Evolutionary conservation across 108 stramenopile genomes (phyloP).

Genomic region (Pseudonitzschia multiseries): DNA sequence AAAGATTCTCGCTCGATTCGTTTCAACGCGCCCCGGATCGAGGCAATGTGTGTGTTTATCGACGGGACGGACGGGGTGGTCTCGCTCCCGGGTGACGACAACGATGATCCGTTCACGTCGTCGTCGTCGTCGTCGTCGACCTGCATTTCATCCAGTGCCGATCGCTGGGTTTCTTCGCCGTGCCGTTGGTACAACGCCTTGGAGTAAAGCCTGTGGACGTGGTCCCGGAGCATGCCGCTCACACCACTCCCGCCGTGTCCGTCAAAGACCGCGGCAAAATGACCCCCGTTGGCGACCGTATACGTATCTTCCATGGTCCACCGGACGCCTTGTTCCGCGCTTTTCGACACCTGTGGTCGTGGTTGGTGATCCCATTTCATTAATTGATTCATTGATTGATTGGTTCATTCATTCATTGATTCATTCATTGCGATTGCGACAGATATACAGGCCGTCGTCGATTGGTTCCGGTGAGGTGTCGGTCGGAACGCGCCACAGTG

Average conservation of each 20-base stretch:
- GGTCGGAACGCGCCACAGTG: too few species aligned
- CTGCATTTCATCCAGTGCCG: constrained; percentile 10
- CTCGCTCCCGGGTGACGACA: constrained; percentile 23
- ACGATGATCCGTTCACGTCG: constrained; percentile 1
- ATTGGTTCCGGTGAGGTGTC: too few species aligned
- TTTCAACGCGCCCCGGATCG: constrained; percentile 62
- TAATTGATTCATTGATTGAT: too few species aligned
- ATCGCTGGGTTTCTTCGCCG: constrained; percentile 32
- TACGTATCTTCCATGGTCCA: constrained; percentile 88
- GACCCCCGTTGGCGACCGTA: constrained; percentile 58
- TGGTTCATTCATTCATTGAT: too few species aligned
- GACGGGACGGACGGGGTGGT: constrained; percentile 29
- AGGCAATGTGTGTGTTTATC: constrained; percentile 54
- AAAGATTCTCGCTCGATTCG: constrained; percentile 70
- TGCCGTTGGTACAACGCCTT: constrained; percentile 45
- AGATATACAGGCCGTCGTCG: too few species aligned
- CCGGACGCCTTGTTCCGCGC: constrained; percentile 70
- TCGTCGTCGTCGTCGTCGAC: constrained; percentile 13
- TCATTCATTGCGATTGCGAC: too few species aligned
- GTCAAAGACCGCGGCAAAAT: constrained; percentile 91
- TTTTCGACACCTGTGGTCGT: constrained; percentile 77
- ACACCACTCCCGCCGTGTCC: constrained; percentile 94
- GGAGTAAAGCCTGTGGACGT: constrained; percentile 53
- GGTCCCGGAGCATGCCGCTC: constrained; percentile 68
- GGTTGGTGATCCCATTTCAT: too few species aligned